A percentile compares a stretch with the other conserved stretches of the same genome.
These are phyloP conservation scores for Zalaria obscura DNA, from an alignment of 2,329 filamentous ascomycete genomes.

Conservation along the genomic window DNA sequence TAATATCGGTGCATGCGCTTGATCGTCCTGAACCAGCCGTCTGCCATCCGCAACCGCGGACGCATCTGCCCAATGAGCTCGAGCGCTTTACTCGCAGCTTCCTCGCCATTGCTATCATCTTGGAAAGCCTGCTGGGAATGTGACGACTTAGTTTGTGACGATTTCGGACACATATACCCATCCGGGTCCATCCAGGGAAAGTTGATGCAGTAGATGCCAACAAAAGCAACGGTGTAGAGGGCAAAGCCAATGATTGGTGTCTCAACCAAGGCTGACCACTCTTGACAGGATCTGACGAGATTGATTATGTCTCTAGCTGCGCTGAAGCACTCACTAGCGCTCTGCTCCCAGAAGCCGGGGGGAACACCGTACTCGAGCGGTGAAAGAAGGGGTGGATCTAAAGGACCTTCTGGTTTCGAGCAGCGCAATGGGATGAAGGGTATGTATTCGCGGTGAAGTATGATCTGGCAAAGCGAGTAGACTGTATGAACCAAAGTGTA, in stretches of 20 bases:
- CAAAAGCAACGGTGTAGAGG: slow-evolving; percentile 51
- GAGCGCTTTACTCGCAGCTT: slow-evolving; percentile 34
- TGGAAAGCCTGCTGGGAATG: slow-evolving; percentile 4
- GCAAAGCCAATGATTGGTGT: slow-evolving; percentile 55
- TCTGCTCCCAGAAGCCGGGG: slow-evolving; percentile 46
- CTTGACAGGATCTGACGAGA: slow-evolving; percentile 46
- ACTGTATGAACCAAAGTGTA: slow-evolving; percentile 56
- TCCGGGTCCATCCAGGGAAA: slow-evolving; percentile 56
- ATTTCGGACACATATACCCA: slow-evolving; percentile 32
- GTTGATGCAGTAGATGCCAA: slow-evolving; percentile 49
- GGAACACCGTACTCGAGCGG: slow-evolving; percentile 33
- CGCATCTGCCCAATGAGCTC: slow-evolving; percentile 39
- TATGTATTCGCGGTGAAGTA: slow-evolving; percentile 55
- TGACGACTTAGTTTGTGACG: background rate
- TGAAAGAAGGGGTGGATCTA: slow-evolving; percentile 44
- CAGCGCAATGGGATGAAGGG: slow-evolving; percentile 47
- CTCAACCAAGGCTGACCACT: slow-evolving; percentile 47
- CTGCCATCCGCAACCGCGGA: slow-evolving; percentile 40
- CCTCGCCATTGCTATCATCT: slow-evolving; percentile 18
- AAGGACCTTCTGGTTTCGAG: slow-evolving; percentile 38
- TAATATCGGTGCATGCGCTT: slow-evolving; percentile 41
- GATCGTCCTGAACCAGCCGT: slow-evolving; percentile 40
- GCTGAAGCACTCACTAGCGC: slow-evolving; percentile 47
- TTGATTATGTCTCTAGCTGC: slow-evolving; percentile 50
- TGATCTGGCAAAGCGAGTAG: slow-evolving; percentile 49